Base-by-base conservation (phyloP, 805 yeast species). In the Maudiozyma pseudohumilis region DNA sequence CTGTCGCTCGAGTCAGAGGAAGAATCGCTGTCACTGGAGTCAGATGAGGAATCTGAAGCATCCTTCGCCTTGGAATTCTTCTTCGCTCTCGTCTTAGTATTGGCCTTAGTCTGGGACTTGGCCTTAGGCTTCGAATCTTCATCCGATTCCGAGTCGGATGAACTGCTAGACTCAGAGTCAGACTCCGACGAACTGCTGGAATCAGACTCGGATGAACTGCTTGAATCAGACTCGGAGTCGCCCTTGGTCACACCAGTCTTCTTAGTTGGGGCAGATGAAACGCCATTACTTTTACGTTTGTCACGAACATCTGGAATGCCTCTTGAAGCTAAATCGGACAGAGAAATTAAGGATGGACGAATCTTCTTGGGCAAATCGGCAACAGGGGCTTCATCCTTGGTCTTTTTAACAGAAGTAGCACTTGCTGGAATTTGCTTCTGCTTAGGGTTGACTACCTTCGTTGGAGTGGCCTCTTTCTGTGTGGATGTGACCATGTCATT, bases 281-380 rank as follows among this genome's bases (percentile, higher is more conserved):
- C 8, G 7, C 20, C 20, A 8, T 12, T 8, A 4, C 12, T 19
- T 11, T 18, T 29, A 11, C 23, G 12, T 16, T 63, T 62, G 32
- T 77, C 83, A 39, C 66, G 69, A 0, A 79, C 84, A 16, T 74
- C 82, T 2, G 87, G 87, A 10, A 79, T 68, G 4, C 84, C 86
- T 36, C 78, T 64, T n/a, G 69, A 65, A 4, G 70, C 77, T 41
- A 80, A 60, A 42, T 78, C 81, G 3, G 74, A 69, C 23, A 80
- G 56, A 1, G 82, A 72, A 36, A 64, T 63, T 38, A 75, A 64
- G 0, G 78, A 70, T 8, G 60, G 53, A 24, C 65, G 60, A 12
- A 56, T 45, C 31, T 52, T 59, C 21, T 54, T 53, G 6, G 58
- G 53, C 16, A 52, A 41, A 13, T 46, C 46, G 12, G 45, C 40